Conservation (phyloP, 2,329 filamentous ascomycete genomes). For the Fusarium sp. region DNA sequence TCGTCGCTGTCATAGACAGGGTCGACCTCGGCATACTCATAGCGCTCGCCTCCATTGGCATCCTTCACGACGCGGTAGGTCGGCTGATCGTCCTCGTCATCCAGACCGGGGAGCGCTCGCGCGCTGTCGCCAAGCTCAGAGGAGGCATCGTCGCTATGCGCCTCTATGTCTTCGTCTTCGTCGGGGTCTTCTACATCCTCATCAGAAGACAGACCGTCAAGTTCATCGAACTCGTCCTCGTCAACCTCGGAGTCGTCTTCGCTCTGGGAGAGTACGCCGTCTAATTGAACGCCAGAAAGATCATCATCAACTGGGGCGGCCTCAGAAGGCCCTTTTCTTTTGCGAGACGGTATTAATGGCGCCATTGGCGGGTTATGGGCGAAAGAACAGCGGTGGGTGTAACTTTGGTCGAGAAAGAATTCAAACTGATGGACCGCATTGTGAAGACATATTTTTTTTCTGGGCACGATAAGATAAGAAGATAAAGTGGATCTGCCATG, state of each 20-base stretch:
- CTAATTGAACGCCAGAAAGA: constrained; percentile 61
- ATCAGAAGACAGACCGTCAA: constrained; percentile 29
- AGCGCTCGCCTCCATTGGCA: constrained; percentile 90
- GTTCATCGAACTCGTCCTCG: constrained; percentile 49
- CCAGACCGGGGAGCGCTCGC: constrained; percentile 45
- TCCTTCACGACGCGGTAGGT: constrained; percentile 74
- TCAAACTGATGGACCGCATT: background rate
- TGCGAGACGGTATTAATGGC: constrained; percentile 35
- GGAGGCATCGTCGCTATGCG: constrained; percentile 42
- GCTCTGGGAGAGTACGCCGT: constrained; percentile 67
- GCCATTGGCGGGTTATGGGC: constrained; percentile 32
- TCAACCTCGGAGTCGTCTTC: constrained; percentile 70
- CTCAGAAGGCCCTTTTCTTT: constrained; percentile 39
- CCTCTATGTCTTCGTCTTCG: constrained; percentile 55
- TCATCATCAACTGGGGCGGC: constrained; percentile 32
- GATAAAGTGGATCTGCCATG: background rate
- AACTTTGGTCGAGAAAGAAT: background rate
- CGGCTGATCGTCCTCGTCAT: constrained; percentile 56
- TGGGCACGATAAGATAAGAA: constrained; percentile 32
- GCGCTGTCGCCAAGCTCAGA: constrained; percentile 54
- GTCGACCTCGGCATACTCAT: constrained; percentile 93
- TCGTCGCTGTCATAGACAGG: constrained; percentile 97
- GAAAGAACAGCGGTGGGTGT: background rate
- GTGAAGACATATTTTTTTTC: constrained; percentile 14
- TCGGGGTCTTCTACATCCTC: constrained; percentile 39